These are phyloP conservation scores for Gossypium lobatum DNA, from an alignment of 441 rosid species.

Conservation along the genomic window DNA sequence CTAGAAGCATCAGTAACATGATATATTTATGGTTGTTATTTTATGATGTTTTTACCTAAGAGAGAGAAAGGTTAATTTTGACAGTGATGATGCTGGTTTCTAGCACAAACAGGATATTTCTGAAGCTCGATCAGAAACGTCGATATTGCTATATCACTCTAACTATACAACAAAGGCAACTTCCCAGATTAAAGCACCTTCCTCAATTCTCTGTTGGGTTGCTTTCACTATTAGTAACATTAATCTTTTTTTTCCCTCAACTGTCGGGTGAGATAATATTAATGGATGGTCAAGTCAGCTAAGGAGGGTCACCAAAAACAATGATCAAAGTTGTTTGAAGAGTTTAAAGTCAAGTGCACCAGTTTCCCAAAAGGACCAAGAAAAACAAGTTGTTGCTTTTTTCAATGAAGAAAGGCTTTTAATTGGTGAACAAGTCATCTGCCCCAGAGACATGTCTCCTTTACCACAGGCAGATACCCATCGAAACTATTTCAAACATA, in stretches of 20 bases:
- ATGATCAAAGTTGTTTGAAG: slow-evolving; percentile 14
- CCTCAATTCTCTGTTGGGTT: slow-evolving; percentile 5
- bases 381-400: neutral
- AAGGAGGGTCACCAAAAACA: neutral
- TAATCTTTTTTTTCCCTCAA: neutral
- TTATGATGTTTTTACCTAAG: neutral
- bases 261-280: neutral
- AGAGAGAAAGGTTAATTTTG: neutral
- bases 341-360: slow-evolving; percentile 22
- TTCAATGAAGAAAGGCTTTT: slow-evolving; percentile 9
- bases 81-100: neutral
- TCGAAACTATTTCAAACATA: neutral
- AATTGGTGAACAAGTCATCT: slow-evolving; percentile 25
- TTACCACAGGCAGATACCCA: slow-evolving; percentile 21
- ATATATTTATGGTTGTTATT: neutral
- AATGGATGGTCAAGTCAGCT: slow-evolving; percentile 7
- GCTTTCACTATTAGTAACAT: neutral
- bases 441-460: slow-evolving; percentile 32
- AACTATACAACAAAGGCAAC: neutral
- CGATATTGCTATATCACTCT: neutral
- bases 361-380: slow-evolving; percentile 23
- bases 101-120: slow-evolving; percentile 8
- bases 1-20: neutral
- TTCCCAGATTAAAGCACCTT: slow-evolving; percentile 3
- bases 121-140: neutral